Evolutionary conservation across 2,329 filamentous ascomycete genomes (phyloP), one percentile per base, ranked within the genome.

Genomic region (Metarhizium humberi): DNA sequence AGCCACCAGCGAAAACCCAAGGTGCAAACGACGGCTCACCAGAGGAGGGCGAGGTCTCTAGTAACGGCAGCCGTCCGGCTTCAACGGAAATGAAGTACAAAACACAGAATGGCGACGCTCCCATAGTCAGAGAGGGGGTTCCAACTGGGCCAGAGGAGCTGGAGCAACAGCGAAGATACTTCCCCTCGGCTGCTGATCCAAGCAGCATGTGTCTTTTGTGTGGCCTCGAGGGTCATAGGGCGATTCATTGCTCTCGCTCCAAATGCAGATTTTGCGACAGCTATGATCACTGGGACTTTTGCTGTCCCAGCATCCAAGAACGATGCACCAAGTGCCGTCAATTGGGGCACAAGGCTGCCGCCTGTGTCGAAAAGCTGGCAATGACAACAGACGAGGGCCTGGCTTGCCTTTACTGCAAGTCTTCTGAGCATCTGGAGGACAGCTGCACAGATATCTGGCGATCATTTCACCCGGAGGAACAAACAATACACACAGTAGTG

Each of bases 371-470:
- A 58, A 81, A 82, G 57, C 73, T 87, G 46, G 66, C 69, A 3
- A 60, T 78, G 52, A 71, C 76, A 16, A 77, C 76, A 58, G 75
- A 75, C 16, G 81, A 85, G 55, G 75, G 75, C 25, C 70, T 78
- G 50, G 75, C 77, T 3, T 90, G 87, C 65, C 79, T 80, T 11
- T 72, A 83, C 38, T 90, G 87, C 67, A 71, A 71, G 43, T 76
- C 76, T 6, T 59, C 63, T 3, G 72, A 77, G 8, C 87, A 90
- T 61, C 61, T 76, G 8, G 86, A 89, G 63, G 65, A 72, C 13
- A 69, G 77, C 2, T 90, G 87, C 65, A 76, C 79, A 53, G 71
- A 76, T 50, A 70, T 85, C 29, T 89, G 84, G 84, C 74, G 78
- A 56, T 81, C 75, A 18, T 85, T 78, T 64, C 66, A 70, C 13